These are phyloP conservation scores for Acacia melanoxylon DNA, from an alignment of 306 rosid species.

Conservation along the genomic window DNA sequence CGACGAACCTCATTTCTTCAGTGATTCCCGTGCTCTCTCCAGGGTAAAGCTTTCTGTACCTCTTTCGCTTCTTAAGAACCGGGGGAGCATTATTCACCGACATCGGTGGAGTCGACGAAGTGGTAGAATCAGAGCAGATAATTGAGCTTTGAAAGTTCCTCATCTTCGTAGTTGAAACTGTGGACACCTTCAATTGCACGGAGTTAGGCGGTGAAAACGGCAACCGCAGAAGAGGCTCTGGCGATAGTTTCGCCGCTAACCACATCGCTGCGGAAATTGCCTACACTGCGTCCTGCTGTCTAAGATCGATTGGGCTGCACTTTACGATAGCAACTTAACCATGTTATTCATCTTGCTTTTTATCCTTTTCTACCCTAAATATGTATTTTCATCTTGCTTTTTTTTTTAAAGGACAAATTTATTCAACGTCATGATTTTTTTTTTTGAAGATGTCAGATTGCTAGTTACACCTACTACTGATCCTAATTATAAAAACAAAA, in stretches of 20 bases:
- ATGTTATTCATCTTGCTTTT: no score
- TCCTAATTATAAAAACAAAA: no score
- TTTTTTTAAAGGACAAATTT: no score
- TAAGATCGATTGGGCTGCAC: neutral
- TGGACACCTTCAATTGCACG: neutral
- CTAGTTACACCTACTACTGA: no score
- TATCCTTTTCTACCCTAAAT: neutral
- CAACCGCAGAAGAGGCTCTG: neutral
- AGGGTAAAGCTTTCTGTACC: slow-evolving; percentile 69
- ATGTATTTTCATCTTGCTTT: no score
- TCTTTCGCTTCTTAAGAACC: slow-evolving; percentile 45
- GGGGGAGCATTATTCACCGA: slow-evolving; percentile 4
- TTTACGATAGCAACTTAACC: neutral
- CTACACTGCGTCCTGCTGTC: neutral
- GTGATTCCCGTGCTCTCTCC: slow-evolving; percentile 85
- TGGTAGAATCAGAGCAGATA: slow-evolving; percentile 30
- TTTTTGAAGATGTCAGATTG: no score
- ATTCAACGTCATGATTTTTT: no score
- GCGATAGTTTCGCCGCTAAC: slow-evolving; percentile 36
- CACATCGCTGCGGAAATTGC: slow-evolving; percentile 33
- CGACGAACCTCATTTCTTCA: slow-evolving; percentile 92
- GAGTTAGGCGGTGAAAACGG: neutral
- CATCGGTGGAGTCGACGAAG: slow-evolving; percentile 21
- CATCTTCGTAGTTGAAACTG: slow-evolving; percentile 10
- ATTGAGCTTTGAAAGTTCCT: slow-evolving; percentile 22